Evolutionary conservation across 2,329 filamentous ascomycete species (phyloP).

Genomic region (Dactylonectria macrodidyma): DNA sequence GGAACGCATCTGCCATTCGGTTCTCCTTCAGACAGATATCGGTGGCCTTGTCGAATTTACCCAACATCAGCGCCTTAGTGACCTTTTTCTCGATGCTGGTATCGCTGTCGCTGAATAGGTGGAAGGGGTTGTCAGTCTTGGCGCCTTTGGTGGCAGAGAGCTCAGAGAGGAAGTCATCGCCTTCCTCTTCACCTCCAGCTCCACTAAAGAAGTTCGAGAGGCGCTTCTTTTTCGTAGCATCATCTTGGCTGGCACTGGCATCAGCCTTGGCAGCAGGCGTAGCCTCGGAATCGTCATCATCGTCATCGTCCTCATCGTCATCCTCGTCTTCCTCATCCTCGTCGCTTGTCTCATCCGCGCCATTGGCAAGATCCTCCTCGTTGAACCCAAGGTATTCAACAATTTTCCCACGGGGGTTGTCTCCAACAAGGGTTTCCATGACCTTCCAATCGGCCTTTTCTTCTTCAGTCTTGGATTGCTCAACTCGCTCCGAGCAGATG

Average conservation of each 20-base stretch:
- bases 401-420: conserved; percentile 88
- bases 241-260: conserved; percentile 50
- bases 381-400: conserved; percentile 92
- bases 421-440: conserved; percentile 88
- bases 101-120: conserved; percentile 88
- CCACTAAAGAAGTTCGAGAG: conserved; percentile 87
- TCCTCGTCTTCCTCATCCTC: conserved; percentile 50
- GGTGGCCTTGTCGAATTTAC: conserved; percentile 90
- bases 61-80: conserved; percentile 89
- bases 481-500: conserved; percentile 86
- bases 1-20: conserved; percentile 94
- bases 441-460: conserved; percentile 98
- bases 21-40: conserved; percentile 91
- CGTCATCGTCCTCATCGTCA: conserved; percentile 15
- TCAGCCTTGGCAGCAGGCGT: conserved; percentile 43
- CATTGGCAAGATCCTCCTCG: conserved; percentile 69
- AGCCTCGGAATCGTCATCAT: conserved; percentile 23
- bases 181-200: conserved; percentile 74
- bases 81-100: conserved; percentile 87
- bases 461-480: conserved; percentile 84
- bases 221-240: conserved; percentile 72
- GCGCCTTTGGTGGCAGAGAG: conserved; percentile 90
- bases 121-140: conserved; percentile 95
- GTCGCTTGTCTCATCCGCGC: conserved; percentile 51
- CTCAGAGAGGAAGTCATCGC: conserved; percentile 89